Percentiles rank a stretch among this genome's conserved stretches.
Conservation (phyloP, 129 eudicot species). For the Flaveria linearis region DNA sequence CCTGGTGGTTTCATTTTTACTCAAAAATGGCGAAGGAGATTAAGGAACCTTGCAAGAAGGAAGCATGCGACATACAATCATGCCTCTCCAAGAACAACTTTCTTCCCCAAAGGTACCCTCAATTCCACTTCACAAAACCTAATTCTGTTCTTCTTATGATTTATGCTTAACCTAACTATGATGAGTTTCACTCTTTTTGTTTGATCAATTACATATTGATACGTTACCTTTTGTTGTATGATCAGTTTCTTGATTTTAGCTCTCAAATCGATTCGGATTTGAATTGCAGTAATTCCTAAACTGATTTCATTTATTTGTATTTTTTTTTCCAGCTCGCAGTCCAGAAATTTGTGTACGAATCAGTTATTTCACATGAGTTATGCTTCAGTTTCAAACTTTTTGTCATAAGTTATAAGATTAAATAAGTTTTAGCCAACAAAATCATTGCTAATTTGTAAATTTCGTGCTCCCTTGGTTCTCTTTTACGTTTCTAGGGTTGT, state of each 20-base stretch:
- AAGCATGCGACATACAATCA: slow-evolving; percentile 92
- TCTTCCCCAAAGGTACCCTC: slow-evolving; percentile 57
- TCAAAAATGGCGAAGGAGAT: slow-evolving; percentile 55
- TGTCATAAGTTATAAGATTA: background rate
- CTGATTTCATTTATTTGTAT: background rate
- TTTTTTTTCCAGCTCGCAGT: background rate
- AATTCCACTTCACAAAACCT: background rate
- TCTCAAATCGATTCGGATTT: too few relatives aligned
- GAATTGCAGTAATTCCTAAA: background rate
- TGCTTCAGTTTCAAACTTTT: too few relatives aligned
- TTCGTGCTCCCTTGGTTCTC: too few relatives aligned
- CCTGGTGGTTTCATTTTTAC: too few relatives aligned
- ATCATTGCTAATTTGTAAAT: background rate
- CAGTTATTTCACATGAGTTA: background rate
- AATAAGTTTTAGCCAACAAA: background rate
- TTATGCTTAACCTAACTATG: background rate
- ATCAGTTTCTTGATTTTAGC: too few relatives aligned
- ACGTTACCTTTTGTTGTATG: background rate
- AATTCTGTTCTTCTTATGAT: background rate
- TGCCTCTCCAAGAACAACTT: slow-evolving; percentile 96
- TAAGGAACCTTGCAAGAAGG: slow-evolving; percentile 85
- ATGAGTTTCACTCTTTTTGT: background rate
- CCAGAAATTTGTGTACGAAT: background rate
- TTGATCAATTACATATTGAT: too few relatives aligned
- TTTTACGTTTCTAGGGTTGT: background rate